These are phyloP conservation scores for Termitomyces sp. DNA, from an alignment of 768 basidiomycete genomes.

Conservation along the genomic window DNA sequence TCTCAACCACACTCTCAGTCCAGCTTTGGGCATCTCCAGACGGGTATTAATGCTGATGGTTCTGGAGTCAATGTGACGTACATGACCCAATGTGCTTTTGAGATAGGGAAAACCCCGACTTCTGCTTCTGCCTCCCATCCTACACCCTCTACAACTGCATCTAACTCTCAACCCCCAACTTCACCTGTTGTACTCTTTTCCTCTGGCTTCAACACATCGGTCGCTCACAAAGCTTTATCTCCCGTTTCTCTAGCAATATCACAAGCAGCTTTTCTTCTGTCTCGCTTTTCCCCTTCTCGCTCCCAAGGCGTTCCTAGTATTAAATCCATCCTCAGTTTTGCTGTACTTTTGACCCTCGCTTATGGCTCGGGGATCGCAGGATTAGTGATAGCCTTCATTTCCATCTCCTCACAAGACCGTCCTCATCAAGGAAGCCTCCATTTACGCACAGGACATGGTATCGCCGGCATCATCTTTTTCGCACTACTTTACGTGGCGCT, in stretches of 20 bases:
- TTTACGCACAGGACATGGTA: constrained; percentile 57
- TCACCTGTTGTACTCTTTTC: constrained; percentile 2
- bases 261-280: constrained; percentile 29
- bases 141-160: neutral
- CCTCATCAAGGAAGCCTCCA: constrained; percentile 20
- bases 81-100: constrained; percentile 52
- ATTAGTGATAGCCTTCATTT: constrained; percentile 56
- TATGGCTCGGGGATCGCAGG: constrained; percentile 62
- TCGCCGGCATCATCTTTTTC: constrained; percentile 62
- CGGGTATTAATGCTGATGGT: constrained; percentile 61
- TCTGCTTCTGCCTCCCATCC: constrained; percentile 12
- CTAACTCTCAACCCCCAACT: constrained; percentile 15
- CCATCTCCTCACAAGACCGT: constrained; percentile 31
- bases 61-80: constrained; percentile 59
- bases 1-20: constrained; percentile 47
- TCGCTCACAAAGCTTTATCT: constrained; percentile 39
- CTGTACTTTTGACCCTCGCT: constrained; percentile 31
- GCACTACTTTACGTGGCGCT: constrained; percentile 50
- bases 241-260: constrained; percentile 37
- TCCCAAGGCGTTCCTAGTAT: neutral
- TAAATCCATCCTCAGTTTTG: constrained; percentile 13
- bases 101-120: constrained; percentile 18
- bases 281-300: constrained; percentile 23
- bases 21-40: constrained; percentile 58
- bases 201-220: constrained; percentile 27